phyloP scores from a whole-genome alignment of 108 stramenopile species.

The Cyclotella cryptica region DNA sequence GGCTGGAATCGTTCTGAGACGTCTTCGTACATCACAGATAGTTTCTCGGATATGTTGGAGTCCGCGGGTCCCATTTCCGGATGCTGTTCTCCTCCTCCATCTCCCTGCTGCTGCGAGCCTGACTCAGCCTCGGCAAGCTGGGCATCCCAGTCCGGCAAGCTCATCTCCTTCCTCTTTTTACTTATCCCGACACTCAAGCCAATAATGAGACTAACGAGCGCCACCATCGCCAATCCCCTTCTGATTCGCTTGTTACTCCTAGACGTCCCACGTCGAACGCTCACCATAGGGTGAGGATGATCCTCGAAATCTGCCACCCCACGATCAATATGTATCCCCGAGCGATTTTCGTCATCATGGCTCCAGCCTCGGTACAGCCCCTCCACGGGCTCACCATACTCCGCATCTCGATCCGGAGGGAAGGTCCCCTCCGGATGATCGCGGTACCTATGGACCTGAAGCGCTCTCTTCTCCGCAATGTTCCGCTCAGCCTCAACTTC shows the following conservation, averaged over 20 bases:
- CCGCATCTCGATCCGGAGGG: neutral
- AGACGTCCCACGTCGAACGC: neutral
- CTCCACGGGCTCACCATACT: neutral
- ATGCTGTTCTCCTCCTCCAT: neutral
- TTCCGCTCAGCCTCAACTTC: neutral
- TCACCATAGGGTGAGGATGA: neutral
- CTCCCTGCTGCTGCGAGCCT: too few species aligned
- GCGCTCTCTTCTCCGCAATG: neutral
- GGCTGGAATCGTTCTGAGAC: conserved; percentile 6
- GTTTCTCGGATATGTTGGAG: too few species aligned
- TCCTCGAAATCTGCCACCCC: conserved; percentile 3
- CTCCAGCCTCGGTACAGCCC: conserved; percentile 8
- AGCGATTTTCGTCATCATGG: too few species aligned
- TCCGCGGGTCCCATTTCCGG: neutral
- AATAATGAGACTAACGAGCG: neutral
- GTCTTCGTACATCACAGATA: neutral
- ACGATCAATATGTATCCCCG: conserved; percentile 1
- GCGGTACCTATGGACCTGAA: neutral
- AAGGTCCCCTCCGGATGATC: conserved; percentile 1
- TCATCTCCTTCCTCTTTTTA: conserved; percentile 6
- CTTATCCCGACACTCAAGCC: conserved; percentile 18
- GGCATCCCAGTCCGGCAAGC: conserved; percentile 21
- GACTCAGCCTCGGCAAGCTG: conserved; percentile 14
- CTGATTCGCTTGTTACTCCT: conserved; percentile 16
- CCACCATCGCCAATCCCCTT: conserved; percentile 8